Evolutionary conservation across 768 basidiomycete species (phyloP).

Genomic region (Tulasnella sp.): DNA sequence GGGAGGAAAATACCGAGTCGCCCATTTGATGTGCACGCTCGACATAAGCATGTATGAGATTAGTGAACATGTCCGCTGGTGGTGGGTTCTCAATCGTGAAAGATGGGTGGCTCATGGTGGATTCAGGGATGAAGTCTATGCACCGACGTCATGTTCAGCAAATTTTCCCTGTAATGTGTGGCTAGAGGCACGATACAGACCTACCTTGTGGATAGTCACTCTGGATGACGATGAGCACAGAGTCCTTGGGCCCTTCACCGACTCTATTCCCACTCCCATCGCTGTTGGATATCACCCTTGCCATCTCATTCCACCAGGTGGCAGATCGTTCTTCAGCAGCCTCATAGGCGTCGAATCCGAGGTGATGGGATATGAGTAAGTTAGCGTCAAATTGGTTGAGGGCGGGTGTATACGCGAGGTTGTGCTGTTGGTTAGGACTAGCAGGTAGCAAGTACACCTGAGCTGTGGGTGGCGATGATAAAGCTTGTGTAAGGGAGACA

Average conservation of each 20-base stretch:
- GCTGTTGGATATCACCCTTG: neutral
- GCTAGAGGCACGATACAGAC: neutral
- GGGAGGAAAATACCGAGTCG: constrained; percentile 40
- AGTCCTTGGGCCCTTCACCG: constrained; percentile 10
- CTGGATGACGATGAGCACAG: constrained; percentile 15
- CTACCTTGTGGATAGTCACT: constrained; percentile 16
- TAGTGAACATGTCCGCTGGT: constrained; percentile 29
- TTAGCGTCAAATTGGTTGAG: constrained; percentile 10
- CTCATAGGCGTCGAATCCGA: constrained; percentile 11
- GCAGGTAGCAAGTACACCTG: constrained; percentile 14
- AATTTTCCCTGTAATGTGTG: neutral
- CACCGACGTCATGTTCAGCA: neutral
- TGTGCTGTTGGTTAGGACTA: constrained; percentile 1
- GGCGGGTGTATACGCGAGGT: neutral
- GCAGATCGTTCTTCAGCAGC: neutral
- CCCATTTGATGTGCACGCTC: constrained; percentile 50
- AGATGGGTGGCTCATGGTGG: constrained; percentile 34
- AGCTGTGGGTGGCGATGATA: neutral
- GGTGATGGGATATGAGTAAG: constrained; percentile 2
- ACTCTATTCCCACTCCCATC: constrained; percentile 1
- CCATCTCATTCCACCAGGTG: neutral
- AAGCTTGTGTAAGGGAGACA: neutral
- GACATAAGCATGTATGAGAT: constrained; percentile 46
- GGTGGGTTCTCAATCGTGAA: constrained; percentile 31
- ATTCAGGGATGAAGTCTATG: constrained; percentile 45